Evolutionary conservation across 2,329 filamentous ascomycete genomes (phyloP).

Genomic region (Aspergillus neoniger): DNA sequence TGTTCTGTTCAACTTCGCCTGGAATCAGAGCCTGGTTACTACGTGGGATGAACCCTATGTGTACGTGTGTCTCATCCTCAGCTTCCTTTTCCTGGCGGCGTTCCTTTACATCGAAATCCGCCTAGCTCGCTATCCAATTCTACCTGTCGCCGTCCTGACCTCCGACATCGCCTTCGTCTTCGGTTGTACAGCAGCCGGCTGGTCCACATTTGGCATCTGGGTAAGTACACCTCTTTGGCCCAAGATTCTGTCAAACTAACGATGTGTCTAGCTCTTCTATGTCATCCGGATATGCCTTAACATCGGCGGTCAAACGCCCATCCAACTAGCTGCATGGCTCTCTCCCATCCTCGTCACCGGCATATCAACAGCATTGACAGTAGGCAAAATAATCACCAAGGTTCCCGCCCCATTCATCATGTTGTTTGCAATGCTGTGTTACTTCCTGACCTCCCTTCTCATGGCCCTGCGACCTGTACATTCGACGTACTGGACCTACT

Average conservation of each 20-base stretch:
- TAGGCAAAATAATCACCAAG: constrained; percentile 18
- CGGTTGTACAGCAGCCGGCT: constrained; percentile 55
- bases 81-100: constrained; percentile 52
- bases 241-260: constrained; percentile 46
- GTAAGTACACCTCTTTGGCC: constrained; percentile 19
- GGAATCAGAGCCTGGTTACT: constrained; percentile 63
- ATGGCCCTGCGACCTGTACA: constrained; percentile 17
- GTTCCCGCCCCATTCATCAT: constrained; percentile 18
- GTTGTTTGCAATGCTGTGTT: constrained; percentile 17
- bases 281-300: constrained; percentile 4
- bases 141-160: constrained; percentile 56
- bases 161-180: constrained; percentile 59
- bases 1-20: constrained; percentile 66
- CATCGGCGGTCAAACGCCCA: background rate
- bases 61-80: constrained; percentile 58
- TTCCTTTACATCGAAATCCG: constrained; percentile 57
- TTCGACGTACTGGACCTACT: background rate
- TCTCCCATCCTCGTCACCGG: constrained; percentile 15
- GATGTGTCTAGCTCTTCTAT: constrained; percentile 9
- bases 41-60: constrained; percentile 61
- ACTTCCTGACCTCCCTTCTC: background rate
- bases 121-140: constrained; percentile 53
- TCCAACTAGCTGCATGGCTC: constrained; percentile 13
- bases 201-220: constrained; percentile 59
- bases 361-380: constrained; percentile 13